A percentile compares a stretch with the other conserved stretches of the same genome.
These are phyloP conservation scores for Capronia coronata DNA, from an alignment of 2,329 filamentous ascomycete genomes.

Conservation along the genomic window DNA sequence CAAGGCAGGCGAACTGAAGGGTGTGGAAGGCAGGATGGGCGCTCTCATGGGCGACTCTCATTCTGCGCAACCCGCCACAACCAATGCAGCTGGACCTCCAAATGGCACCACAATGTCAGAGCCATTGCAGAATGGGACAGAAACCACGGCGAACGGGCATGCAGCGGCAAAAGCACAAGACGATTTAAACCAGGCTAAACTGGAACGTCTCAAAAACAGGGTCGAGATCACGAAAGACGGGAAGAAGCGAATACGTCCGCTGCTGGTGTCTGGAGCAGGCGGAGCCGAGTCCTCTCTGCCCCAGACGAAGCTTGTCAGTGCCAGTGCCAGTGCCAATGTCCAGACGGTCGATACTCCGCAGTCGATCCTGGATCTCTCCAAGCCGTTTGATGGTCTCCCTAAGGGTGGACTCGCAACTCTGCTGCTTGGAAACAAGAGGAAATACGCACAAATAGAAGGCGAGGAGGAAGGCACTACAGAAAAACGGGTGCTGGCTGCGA, in stretches of 20 bases:
- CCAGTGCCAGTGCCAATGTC: conserved; percentile 60
- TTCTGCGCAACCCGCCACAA: conserved; percentile 41
- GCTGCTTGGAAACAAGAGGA: conserved; percentile 88
- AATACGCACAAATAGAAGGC: conserved; percentile 63
- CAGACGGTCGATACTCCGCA: conserved; percentile 53
- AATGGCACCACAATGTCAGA: conserved; percentile 42
- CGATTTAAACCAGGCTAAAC: conserved; percentile 53
- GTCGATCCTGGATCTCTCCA: conserved; percentile 80
- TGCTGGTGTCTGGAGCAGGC: conserved; percentile 84
- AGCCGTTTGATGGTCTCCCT: conserved; percentile 87
- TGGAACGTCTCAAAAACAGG: conserved; percentile 73
- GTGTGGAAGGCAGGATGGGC: conserved; percentile 91
- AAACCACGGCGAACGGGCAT: conserved; percentile 24
- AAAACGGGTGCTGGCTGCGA: conserved; percentile 54
- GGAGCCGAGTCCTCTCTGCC: conserved; percentile 82
- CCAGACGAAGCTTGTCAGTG: conserved; percentile 78
- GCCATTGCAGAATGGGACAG: conserved; percentile 35
- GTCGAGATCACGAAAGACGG: conserved; percentile 95
- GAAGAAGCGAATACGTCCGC: conserved; percentile 87
- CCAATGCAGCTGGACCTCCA: conserved; percentile 26
- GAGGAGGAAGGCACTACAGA: conserved; percentile 63
- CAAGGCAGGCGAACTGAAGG: conserved; percentile 82
- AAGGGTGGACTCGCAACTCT: conserved; percentile 80
- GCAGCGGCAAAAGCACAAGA: conserved; percentile 31
- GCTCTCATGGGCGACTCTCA: conserved; percentile 88